Evolutionary conservation across 163 green algal genomes (phyloP).

Genomic region (Trebouxiophyceae sp.): DNA sequence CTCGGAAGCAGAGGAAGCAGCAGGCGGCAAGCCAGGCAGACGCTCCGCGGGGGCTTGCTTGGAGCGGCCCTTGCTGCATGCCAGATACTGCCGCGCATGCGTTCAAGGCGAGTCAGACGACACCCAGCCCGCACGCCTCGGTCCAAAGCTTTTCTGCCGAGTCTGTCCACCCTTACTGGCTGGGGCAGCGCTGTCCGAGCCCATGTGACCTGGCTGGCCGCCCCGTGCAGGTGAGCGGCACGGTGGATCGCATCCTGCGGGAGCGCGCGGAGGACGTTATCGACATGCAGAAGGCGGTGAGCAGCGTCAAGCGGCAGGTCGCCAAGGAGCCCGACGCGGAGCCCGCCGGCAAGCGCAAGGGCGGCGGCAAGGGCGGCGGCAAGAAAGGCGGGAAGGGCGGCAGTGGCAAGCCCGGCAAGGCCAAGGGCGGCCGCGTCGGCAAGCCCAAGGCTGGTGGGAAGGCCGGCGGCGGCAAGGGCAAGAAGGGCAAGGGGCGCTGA

Average conservation of each 20-base stretch:
- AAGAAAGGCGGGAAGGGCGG: not conserved
- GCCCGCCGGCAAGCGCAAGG: not conserved
- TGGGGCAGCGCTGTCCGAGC: slow-evolving; percentile 13
- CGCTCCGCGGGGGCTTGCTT: too few species aligned
- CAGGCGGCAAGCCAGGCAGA: too few species aligned
- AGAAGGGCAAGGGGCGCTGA: not conserved
- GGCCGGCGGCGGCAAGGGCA: too few species aligned
- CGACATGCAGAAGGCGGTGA: slow-evolving; percentile 59
- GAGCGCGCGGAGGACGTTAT: slow-evolving; percentile 69
- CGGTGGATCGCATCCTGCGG: slow-evolving; percentile 69
- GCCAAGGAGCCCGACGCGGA: not conserved
- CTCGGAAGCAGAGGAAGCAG: too few species aligned
- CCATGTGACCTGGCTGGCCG: too few species aligned
- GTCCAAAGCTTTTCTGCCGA: not conserved
- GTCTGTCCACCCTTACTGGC: slow-evolving; percentile 3
- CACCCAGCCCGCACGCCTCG: too few species aligned
- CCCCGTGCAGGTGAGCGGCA: slow-evolving; percentile 8
- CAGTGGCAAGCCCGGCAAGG: not conserved
- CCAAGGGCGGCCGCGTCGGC: too few species aligned
- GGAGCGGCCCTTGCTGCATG: too few species aligned
- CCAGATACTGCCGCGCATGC: too few species aligned
- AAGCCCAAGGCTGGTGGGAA: not conserved
- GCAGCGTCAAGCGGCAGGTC: slow-evolving; percentile 21
- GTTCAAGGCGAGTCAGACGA: too few species aligned
- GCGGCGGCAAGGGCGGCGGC: not conserved